These are phyloP conservation scores for Cydonia oblonga DNA, from an alignment of 331 rosid genomes.

Conservation along the genomic window DNA sequence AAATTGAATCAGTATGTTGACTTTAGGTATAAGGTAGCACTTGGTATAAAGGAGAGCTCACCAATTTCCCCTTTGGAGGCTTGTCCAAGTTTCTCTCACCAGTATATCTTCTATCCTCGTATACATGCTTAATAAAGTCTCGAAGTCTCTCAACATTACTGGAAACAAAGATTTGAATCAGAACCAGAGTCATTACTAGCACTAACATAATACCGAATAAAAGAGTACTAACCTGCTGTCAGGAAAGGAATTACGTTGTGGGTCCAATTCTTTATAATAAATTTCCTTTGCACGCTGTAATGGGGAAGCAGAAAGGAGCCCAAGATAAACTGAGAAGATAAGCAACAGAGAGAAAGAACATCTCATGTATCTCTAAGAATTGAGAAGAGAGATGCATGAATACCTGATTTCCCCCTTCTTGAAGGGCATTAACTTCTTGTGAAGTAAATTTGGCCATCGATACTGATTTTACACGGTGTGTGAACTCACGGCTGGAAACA, in stretches of 20 bases:
- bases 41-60: slow-evolving; percentile 13
- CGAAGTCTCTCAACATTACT: slow-evolving; percentile 88
- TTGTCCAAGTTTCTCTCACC: slow-evolving; percentile 63
- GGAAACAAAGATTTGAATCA: slow-evolving; percentile 37
- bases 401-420: slow-evolving; percentile 98
- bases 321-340: slow-evolving; percentile 16
- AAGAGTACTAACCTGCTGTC: slow-evolving; percentile 53
- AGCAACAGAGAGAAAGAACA: slow-evolving; percentile 5
- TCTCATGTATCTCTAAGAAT: background rate
- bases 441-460: slow-evolving; percentile 21
- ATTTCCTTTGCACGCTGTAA: slow-evolving; percentile 70
- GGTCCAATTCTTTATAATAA: slow-evolving; percentile 89
- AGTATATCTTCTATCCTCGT: slow-evolving; percentile 69
- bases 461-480: slow-evolving; percentile 84
- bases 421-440: slow-evolving; percentile 91
- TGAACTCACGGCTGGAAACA: slow-evolving; percentile 83
- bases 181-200: slow-evolving; percentile 12
- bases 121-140: slow-evolving; percentile 87
- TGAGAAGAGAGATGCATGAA: background rate
- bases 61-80: slow-evolving; percentile 57
- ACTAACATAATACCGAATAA: background rate
- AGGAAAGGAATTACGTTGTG: slow-evolving; percentile 69
- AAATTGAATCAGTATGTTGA: background rate
- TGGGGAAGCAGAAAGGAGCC: slow-evolving; percentile 22
- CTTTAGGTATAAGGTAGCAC: background rate